phyloP scores from a whole-genome alignment of 2,329 filamentous ascomycete species.

The Verticillium zaregamsianum region DNA sequence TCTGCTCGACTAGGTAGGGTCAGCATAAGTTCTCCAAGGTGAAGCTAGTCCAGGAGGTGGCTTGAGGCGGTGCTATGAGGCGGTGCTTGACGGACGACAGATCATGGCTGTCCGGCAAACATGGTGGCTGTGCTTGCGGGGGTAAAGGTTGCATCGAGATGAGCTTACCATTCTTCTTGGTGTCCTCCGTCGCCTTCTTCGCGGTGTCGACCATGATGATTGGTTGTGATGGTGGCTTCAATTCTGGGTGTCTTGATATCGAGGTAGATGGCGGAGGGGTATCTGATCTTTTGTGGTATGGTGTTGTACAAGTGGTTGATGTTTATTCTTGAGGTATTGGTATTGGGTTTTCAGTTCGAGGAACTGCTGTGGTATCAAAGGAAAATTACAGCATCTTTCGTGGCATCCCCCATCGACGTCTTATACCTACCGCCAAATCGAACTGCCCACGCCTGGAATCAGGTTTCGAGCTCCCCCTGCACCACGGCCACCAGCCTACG shows the following conservation, averaged over 20 bases:
- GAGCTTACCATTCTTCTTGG: not conserved
- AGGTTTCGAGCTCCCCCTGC: conserved; percentile 10
- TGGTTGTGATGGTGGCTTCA: not conserved
- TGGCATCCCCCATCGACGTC: conserved; percentile 5
- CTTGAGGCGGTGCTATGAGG: not conserved
- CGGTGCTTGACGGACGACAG: not conserved
- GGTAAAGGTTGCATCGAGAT: not conserved
- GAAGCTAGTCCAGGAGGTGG: not conserved
- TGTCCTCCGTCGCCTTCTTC: conserved; percentile 1
- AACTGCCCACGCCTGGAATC: conserved; percentile 5
- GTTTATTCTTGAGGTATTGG: not conserved
- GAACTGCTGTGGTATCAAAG: not conserved
- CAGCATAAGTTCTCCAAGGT: not conserved
- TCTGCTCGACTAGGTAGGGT: conserved; percentile 3
- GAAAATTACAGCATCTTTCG: not conserved
- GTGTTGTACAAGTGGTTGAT: not conserved
- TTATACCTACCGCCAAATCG: conserved; percentile 11
- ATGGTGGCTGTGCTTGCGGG: not conserved
- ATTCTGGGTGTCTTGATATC: not conserved
- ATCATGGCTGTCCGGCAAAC: not conserved
- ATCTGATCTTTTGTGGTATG: not conserved
- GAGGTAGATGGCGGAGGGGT: not conserved
- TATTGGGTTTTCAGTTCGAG: not conserved
- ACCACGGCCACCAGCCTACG: conserved; percentile 5
- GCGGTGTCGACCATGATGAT: not conserved